Evolutionary conservation across 108 stramenopile species (phyloP).

Genomic region (Hondaea fermentalgiana): DNA sequence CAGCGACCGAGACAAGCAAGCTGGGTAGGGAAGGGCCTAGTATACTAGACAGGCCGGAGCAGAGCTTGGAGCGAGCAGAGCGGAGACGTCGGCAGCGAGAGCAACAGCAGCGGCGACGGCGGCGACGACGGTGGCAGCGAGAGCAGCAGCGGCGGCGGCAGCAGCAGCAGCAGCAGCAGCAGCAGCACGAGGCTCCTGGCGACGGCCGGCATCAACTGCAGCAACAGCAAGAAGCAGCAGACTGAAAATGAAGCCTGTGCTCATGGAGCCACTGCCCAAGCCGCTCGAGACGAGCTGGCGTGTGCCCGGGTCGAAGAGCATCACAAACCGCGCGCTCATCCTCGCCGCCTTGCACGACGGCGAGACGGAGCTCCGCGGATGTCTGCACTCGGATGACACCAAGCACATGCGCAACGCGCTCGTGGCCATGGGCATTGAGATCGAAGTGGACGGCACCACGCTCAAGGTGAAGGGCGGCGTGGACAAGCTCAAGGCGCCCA

Average conservation of each 20-base stretch:
- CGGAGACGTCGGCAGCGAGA: too few relatives aligned
- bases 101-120: too few relatives aligned
- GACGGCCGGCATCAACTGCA: too few relatives aligned
- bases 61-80: too few relatives aligned
- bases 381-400: conserved; percentile 25
- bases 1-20: too few relatives aligned
- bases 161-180: too few relatives aligned
- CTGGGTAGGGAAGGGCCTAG: too few relatives aligned
- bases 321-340: conserved; percentile 22
- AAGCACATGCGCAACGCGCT: conserved; percentile 18
- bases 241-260: not conserved
- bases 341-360: conserved; percentile 5
- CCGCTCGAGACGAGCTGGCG: not conserved
- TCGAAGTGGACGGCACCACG: not conserved
- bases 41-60: too few relatives aligned
- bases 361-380: not conserved
- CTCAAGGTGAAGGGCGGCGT: not conserved
- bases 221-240: not conserved
- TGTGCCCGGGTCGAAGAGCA: conserved; percentile 19
- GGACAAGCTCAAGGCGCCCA: not conserved
- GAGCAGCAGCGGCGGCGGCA: too few relatives aligned
- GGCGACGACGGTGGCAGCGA: too few relatives aligned
- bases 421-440: not conserved
- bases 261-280: not conserved
- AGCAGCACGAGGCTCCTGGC: too few relatives aligned